phyloP scores from a whole-genome alignment of 2,329 filamentous ascomycete genomes.

The Neoascochyta sp. region DNA sequence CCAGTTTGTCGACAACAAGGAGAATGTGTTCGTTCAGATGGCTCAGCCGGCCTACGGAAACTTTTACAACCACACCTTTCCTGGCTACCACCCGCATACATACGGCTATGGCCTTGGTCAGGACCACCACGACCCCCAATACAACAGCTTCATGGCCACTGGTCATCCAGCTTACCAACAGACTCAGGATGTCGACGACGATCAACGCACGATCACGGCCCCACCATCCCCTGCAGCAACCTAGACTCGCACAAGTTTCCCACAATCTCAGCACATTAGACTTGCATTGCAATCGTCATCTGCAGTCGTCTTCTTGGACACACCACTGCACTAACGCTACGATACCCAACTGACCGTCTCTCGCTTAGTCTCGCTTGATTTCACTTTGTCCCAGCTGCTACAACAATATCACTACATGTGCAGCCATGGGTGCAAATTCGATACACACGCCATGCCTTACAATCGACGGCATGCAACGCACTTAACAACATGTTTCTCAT shows the following conservation, averaged over 20 bases:
- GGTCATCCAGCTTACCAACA: constrained; percentile 21
- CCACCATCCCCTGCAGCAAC: constrained; percentile 34
- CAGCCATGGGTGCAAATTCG: too few relatives aligned
- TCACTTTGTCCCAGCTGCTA: constrained; percentile 11
- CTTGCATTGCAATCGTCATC: too few relatives aligned
- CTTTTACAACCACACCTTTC: constrained; percentile 20
- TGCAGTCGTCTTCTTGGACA: too few relatives aligned
- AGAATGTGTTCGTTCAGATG: constrained; percentile 25
- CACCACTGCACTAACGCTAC: too few relatives aligned
- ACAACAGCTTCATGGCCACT: constrained; percentile 23
- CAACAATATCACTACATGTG: constrained; percentile 9
- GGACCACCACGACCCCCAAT: constrained; percentile 28
- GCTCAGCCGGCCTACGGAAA: constrained; percentile 24
- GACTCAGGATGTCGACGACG: constrained; percentile 21
- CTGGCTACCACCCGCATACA: constrained; percentile 24
- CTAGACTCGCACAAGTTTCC: constrained; percentile 12
- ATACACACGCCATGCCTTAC: constrained; percentile 14
- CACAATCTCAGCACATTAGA: too few relatives aligned
- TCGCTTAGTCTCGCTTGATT: constrained; percentile 22
- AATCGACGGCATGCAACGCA: constrained; percentile 15
- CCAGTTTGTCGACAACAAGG: constrained; percentile 35
- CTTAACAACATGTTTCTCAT: constrained; percentile 3
- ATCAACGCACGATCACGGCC: constrained; percentile 36
- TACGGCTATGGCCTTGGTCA: constrained; percentile 29
- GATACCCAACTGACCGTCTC: constrained; percentile 8